phyloP scores from a whole-genome alignment of 139 green algal species.

The Haematococcus lacustris region DNA sequence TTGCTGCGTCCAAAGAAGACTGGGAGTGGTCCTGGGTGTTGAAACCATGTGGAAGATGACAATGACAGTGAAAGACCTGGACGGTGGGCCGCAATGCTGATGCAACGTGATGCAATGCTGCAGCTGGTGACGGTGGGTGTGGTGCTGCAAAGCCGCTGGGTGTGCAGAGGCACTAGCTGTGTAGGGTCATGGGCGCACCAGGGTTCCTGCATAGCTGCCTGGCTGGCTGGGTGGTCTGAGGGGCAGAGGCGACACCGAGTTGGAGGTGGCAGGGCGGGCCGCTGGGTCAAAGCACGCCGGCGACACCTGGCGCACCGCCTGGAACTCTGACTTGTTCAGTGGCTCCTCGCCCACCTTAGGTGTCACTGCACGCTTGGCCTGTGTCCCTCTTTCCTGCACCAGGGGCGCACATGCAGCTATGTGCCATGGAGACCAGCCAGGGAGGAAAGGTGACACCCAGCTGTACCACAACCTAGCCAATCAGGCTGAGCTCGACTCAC shows the following conservation, averaged over 20 bases:
- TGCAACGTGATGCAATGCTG: neutral
- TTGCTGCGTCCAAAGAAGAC: neutral
- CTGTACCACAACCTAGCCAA: too few relatives aligned
- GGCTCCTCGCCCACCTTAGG: slow-evolving; percentile 36
- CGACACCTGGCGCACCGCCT: slow-evolving; percentile 15
- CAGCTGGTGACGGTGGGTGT: neutral
- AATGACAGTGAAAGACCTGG: neutral
- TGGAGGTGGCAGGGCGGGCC: neutral
- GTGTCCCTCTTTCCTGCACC: slow-evolving; percentile 7
- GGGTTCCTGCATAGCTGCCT: too few relatives aligned
- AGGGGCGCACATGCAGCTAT: neutral
- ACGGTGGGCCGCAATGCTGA: neutral
- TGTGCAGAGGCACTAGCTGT: neutral
- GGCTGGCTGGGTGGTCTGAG: neutral
- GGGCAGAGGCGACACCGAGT: neutral
- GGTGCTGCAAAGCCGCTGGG: neutral
- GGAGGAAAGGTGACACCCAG: too few relatives aligned
- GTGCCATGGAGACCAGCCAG: too few relatives aligned
- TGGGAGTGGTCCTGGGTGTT: neutral
- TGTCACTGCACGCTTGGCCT: slow-evolving; percentile 29
- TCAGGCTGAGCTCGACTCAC: too few relatives aligned
- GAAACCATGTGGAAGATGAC: neutral
- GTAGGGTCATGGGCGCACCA: neutral
- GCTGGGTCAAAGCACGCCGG: neutral
- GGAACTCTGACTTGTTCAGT: slow-evolving; percentile 30